A percentile compares a stretch with the other conserved stretches of the same genome.
phyloP scores from a whole-genome alignment of 306 rosid genomes.

The Lotus japonicus region DNA sequence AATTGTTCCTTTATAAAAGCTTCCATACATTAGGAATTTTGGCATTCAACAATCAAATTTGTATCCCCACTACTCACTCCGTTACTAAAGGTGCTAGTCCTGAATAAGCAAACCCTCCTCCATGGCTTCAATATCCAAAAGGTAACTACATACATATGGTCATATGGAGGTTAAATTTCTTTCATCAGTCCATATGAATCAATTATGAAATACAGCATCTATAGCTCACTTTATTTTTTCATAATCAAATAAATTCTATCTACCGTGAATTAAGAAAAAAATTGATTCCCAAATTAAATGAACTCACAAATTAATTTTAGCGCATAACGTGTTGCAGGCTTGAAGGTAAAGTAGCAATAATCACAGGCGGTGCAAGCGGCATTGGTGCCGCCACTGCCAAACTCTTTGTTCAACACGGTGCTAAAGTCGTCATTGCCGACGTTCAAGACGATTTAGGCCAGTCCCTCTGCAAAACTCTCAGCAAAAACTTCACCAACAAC shows the following conservation, averaged over 20 bases:
- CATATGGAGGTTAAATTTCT: background rate
- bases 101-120: conserved; percentile 7
- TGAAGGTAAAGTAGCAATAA: conserved; percentile 62
- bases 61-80: background rate
- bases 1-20: background rate
- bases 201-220: too few species aligned
- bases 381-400: conserved; percentile 60
- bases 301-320: too few species aligned
- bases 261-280: too few species aligned
- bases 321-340: too few species aligned
- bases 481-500: background rate
- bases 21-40: background rate
- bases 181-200: background rate
- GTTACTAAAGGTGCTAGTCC: background rate
- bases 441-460: conserved; percentile 59
- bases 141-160: background rate
- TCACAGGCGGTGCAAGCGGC: conserved; percentile 78
- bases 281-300: too few species aligned
- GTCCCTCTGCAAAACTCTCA: conserved; percentile 35
- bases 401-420: conserved; percentile 51
- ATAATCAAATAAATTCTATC: too few species aligned
- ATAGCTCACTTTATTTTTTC: too few species aligned
- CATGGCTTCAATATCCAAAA: conserved; percentile 9
- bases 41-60: background rate
- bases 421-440: conserved; percentile 57